Evolutionary conservation across 1,139 yeast species (phyloP).

Genomic region (Schwanniomyces etchellsii): DNA sequence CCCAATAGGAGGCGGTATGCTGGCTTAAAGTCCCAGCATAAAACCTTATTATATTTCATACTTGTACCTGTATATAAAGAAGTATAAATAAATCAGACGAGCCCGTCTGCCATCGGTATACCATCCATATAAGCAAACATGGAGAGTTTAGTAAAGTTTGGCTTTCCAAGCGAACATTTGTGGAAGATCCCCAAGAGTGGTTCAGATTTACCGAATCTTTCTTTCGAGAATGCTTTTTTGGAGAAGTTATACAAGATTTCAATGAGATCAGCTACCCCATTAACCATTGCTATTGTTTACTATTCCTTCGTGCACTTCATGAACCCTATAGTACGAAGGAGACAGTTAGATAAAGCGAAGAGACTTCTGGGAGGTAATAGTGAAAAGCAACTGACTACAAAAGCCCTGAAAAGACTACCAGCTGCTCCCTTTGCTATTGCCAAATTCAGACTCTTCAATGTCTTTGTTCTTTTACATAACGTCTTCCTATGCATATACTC

Average conservation of each 20-base stretch:
- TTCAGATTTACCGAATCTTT: slow-evolving; percentile 31
- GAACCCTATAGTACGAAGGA: slow-evolving; percentile 36
- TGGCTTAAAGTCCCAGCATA: no score
- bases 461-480: slow-evolving; percentile 59
- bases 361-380: slow-evolving; percentile 7
- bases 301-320: slow-evolving; percentile 54
- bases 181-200: slow-evolving; percentile 28
- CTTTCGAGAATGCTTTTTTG: slow-evolving; percentile 26
- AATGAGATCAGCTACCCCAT: slow-evolving; percentile 43
- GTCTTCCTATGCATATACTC: slow-evolving; percentile 59
- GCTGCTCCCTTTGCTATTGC: slow-evolving; percentile 55
- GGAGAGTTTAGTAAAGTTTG: slow-evolving; percentile 22
- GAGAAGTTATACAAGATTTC: slow-evolving; percentile 22
- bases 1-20: no score
- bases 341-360: slow-evolving; percentile 26
- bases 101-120: no score
- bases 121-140: no score
- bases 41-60: no score
- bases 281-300: slow-evolving; percentile 55
- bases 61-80: no score
- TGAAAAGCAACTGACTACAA: slow-evolving; percentile 12
- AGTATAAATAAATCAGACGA: no score
- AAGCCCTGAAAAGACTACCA: slow-evolving; percentile 33
- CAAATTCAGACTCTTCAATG: slow-evolving; percentile 40
- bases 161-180: slow-evolving; percentile 30